Base-by-base conservation (phyloP, 2,329 filamentous ascomycete species). In the Volutella citrinella region DNA sequence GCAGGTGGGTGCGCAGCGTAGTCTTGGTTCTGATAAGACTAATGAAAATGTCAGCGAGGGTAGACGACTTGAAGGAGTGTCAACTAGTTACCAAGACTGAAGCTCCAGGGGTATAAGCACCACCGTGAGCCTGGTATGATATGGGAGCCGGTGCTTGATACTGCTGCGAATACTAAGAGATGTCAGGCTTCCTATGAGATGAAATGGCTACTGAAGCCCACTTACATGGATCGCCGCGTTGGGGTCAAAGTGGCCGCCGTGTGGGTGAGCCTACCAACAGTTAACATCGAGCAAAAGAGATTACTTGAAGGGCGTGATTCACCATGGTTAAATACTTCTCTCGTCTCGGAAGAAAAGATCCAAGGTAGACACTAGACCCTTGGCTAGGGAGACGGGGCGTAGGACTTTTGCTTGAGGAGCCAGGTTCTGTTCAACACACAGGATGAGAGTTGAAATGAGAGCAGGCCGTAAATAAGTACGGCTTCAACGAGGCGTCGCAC, bases 241-340 rank as follows among this genome's bases (percentile, higher is more conserved):
- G 20, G 49, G 49, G 25, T 52, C 49, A 29, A 40, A 52, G 19
- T 42, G 30, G 1, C 49, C 49, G 38, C 49, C 49, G 46, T 52
- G 49, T 35, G 42, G 38, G 21, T 47, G 43, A 45, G 47, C 36
- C 49, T 52, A 27, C 19, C 22, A 11, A 25, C 13, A 11, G 46
- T 40, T 12, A 33, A 22, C 17, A 17, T 24, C 18, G 20, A 26
- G 17, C 25, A 4, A 19, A 14, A 11, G 2, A 10, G 12, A 10
- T n/a, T 14, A n/a, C 13, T n/a, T 7, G 10, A 4, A 36, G 24
- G 23, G 22, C 16, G 27, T 19, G 33, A 24, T 39, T n/a, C 19
- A 49, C 48, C 46, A 51, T 51, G 38, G 17, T 43, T 49, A 36
- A 47, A 37, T n/a, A n/a, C n/a, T n/a, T n/a, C n/a, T n/a, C n/a